Percentiles rank a stretch among this genome's conserved stretches.
These are phyloP conservation scores for Diospyros kaki DNA, from an alignment of 148 eudicot genomes.

Conservation along the genomic window DNA sequence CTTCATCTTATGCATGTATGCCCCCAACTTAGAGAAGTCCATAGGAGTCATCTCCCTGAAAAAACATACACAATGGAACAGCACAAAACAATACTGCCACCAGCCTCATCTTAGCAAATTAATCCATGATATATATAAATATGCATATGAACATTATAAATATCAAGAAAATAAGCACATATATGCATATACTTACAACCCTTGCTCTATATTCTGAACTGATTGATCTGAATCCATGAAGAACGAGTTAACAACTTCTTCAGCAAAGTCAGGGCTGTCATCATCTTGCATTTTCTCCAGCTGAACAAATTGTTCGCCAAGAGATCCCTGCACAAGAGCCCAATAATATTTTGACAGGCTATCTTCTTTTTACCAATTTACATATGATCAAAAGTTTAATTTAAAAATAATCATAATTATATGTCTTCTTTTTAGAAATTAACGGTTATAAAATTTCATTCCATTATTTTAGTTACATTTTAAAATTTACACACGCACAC, in stretches of 20 bases:
- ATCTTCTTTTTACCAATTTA: too few relatives aligned
- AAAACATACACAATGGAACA: slow-evolving; percentile 11
- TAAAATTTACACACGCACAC: too few relatives aligned
- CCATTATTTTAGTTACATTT: too few relatives aligned
- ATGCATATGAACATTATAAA: neutral
- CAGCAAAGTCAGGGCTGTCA: slow-evolving; percentile 82
- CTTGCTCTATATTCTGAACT: slow-evolving; percentile 67
- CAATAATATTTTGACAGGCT: neutral
- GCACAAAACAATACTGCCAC: neutral
- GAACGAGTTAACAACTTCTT: slow-evolving; percentile 78
- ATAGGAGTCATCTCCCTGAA: slow-evolving; percentile 67
- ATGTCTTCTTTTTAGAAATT: too few relatives aligned
- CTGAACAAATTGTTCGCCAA: slow-evolving; percentile 86
- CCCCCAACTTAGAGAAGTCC: slow-evolving; percentile 71
- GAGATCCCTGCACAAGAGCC: slow-evolving; percentile 48
- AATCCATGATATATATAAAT: neutral
- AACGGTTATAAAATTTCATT: too few relatives aligned
- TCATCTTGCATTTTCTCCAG: slow-evolving; percentile 96
- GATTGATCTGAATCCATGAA: slow-evolving; percentile 78
- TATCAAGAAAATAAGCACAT: neutral
- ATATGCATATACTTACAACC: slow-evolving; percentile 46
- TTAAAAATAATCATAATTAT: too few relatives aligned
- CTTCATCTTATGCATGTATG: slow-evolving; percentile 79
- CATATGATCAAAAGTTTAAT: too few relatives aligned
- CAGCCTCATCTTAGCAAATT: too few relatives aligned